These are phyloP conservation scores for Mycena filopes DNA, from an alignment of 768 basidiomycete species.

Conservation along the genomic window DNA sequence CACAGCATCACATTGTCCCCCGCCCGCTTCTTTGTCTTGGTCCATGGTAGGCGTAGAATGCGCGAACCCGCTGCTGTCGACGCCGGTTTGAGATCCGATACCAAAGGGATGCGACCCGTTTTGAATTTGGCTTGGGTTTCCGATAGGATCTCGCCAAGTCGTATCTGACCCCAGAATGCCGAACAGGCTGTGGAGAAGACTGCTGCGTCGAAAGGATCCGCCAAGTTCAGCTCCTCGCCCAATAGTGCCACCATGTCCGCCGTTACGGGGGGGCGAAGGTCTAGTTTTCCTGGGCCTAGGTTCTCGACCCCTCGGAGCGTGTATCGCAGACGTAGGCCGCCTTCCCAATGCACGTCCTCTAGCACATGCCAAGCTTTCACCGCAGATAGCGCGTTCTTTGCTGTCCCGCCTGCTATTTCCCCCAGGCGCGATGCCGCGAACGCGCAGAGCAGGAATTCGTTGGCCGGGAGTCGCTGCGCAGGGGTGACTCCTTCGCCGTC, in stretches of 20 bases:
- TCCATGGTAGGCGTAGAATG: neutral
- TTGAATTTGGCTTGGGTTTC: neutral
- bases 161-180: conserved; percentile 29
- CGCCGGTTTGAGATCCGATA: neutral
- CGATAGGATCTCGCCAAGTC: conserved; percentile 31
- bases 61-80: neutral
- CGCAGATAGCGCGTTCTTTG: neutral
- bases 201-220: conserved; percentile 16
- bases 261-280: conserved; percentile 5
- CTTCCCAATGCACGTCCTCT: conserved; percentile 16
- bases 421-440: conserved; percentile 19
- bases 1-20: neutral
- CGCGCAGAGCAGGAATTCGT: conserved; percentile 22
- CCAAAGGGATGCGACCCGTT: neutral
- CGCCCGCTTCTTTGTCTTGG: neutral
- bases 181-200: conserved; percentile 23
- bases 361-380: conserved; percentile 35
- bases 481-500: neutral
- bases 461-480: neutral
- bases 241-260: conserved; percentile 1
- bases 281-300: conserved; percentile 16
- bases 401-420: neutral
- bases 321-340: conserved; percentile 15
- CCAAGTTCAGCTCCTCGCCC: conserved; percentile 1
- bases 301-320: conserved; percentile 12